Evolutionary conservation across 345 rosid genomes (phyloP), one percentile per base, ranked within the genome.

Genomic region (Eutrema heterophyllum): DNA sequence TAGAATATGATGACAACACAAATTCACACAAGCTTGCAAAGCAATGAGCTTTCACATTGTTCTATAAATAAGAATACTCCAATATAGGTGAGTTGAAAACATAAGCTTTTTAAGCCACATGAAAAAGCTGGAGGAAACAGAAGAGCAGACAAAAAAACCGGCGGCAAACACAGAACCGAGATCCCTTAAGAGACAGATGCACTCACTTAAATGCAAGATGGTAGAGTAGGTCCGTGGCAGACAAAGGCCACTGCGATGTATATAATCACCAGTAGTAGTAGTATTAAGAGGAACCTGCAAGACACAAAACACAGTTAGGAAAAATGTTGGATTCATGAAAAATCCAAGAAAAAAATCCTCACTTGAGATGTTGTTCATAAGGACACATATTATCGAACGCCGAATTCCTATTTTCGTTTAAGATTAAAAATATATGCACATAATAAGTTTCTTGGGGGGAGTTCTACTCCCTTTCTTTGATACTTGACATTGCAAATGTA

Each of bases 171-270:
- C 48, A 64, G 29, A 46, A 40, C 66, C 39, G 21, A n/a, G 61
- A 33, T 40, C 51, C 36, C 41, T 32, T 58, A 12, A 32, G 54
- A 30, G 48, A 76, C 18, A 48, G 18, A 16, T 49, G 67, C 68
- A 52, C 52, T 86, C 82, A 78, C 79, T 87, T 70, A 55, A 84
- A 66, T 64, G 84, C 97, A 95, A 56, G 89, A 83, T 53, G 97
- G 99, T 49, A 95, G 86, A 38, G 88, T 70, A 30, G 85, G 75
- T 64, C 99, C 99, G 10, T 92, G 88, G 84, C 99, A 95, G 43
- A 87, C 84, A 75, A 88, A 86, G 40, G 93, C 93, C 70, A 88
- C 78, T 5, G 84, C 85, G 10, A 92, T 65, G 53, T 94, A 94
- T 68, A 87, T 72, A 72, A 94, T 76, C 80, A 88, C 86, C 48